A percentile compares a stretch with the other conserved stretches of the same genome.
These are phyloP conservation scores for Mycosphaerelloides madeirae DNA, from an alignment of 2,329 filamentous ascomycete genomes.

Conservation along the genomic window DNA sequence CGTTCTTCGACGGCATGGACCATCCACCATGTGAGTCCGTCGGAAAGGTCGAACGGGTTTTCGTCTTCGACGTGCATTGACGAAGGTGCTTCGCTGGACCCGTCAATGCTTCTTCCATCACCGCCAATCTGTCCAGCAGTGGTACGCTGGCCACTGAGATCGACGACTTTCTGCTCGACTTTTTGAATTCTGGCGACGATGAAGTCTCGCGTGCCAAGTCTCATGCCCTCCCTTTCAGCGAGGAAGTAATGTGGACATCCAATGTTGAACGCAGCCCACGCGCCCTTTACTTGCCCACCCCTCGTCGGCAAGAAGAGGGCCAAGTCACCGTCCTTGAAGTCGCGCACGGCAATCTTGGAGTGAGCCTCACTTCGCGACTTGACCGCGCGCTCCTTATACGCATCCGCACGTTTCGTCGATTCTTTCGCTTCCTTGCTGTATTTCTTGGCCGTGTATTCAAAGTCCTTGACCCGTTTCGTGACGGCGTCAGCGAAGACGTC, in stretches of 20 bases:
- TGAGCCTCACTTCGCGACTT: slow-evolving; percentile 76
- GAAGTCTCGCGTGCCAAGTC: slow-evolving; percentile 82
- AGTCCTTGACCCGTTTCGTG: slow-evolving; percentile 84
- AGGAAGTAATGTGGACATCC: slow-evolving; percentile 96
- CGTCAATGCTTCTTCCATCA: slow-evolving; percentile 43
- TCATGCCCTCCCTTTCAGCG: slow-evolving; percentile 84
- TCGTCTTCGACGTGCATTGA: slow-evolving; percentile 64
- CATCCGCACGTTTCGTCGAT: slow-evolving; percentile 30
- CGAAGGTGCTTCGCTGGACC: slow-evolving; percentile 51
- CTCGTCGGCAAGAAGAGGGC: slow-evolving; percentile 90
- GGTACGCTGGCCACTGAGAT: slow-evolving; percentile 56
- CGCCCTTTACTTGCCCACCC: slow-evolving; percentile 79
- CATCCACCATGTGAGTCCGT: slow-evolving; percentile 92
- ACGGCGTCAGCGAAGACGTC: slow-evolving; percentile 81
- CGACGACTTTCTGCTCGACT: slow-evolving; percentile 88
- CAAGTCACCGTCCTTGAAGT: slow-evolving; percentile 94
- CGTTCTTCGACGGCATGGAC: slow-evolving; percentile 93
- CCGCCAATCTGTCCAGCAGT: slow-evolving; percentile 44
- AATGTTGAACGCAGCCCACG: slow-evolving; percentile 98
- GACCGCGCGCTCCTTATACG: slow-evolving; percentile 81
- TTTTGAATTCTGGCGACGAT: slow-evolving; percentile 90
- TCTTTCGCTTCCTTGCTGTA: slow-evolving; percentile 83
- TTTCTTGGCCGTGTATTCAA: slow-evolving; percentile 88
- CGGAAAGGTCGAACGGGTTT: slow-evolving; percentile 93
- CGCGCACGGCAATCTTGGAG: slow-evolving; percentile 91